phyloP scores from a whole-genome alignment of 2,329 filamentous ascomycete species.

The Diplocarpon rosae region DNA sequence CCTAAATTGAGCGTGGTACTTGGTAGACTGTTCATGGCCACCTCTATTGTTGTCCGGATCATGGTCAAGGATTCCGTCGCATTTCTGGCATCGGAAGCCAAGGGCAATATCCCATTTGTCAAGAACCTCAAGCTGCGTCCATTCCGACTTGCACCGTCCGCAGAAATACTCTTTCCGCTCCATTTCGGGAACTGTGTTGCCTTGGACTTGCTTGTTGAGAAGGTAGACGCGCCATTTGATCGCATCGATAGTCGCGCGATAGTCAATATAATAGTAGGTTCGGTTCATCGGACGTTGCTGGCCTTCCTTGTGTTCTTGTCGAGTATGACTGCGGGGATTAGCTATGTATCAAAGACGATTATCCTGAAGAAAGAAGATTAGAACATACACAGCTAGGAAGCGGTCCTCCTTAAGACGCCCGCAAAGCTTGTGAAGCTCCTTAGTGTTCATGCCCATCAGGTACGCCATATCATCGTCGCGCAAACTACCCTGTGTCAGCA shows the following conservation, averaged over 20 bases:
- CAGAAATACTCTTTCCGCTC: slow-evolving; percentile 93
- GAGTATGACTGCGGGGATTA: slow-evolving; percentile 44
- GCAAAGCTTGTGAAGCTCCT: slow-evolving; percentile 83
- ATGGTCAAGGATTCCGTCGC: slow-evolving; percentile 51
- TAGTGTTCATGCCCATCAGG: slow-evolving; percentile 79
- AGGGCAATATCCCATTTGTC: slow-evolving; percentile 54
- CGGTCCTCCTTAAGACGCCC: slow-evolving; percentile 78
- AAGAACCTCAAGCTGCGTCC: slow-evolving; percentile 81
- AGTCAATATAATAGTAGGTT: slow-evolving; percentile 96
- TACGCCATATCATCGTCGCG: slow-evolving; percentile 82
- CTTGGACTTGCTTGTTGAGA: slow-evolving; percentile 80
- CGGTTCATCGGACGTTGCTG: slow-evolving; percentile 72
- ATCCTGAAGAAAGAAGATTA: background rate
- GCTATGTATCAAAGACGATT: background rate
- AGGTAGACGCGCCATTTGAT: slow-evolving; percentile 91
- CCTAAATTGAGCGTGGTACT: slow-evolving; percentile 68
- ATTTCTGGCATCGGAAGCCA: slow-evolving; percentile 78
- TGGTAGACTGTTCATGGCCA: slow-evolving; percentile 61
- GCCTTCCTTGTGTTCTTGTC: slow-evolving; percentile 68
- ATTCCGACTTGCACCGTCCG: slow-evolving; percentile 69
- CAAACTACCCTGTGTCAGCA: slow-evolving; percentile 38
- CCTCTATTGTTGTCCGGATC: slow-evolving; percentile 57
- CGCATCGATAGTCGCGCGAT: slow-evolving; percentile 85
- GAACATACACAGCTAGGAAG: slow-evolving; percentile 61
- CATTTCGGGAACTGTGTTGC: slow-evolving; percentile 63